Conservation (phyloP, 2,329 filamentous ascomycete genomes). For the Aspergillus novoparasiticus region DNA sequence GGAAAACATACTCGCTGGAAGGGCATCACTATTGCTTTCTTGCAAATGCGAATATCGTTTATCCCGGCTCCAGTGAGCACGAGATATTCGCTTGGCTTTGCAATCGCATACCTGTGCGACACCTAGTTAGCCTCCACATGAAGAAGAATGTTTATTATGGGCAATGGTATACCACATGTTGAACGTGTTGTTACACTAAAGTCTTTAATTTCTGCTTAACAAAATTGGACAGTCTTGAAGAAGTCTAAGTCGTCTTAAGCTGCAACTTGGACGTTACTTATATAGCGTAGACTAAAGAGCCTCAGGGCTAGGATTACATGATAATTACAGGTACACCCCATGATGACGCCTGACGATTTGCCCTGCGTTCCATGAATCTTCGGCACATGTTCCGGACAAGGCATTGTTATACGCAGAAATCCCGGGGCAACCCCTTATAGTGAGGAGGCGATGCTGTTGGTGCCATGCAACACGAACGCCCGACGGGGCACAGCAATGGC, state of each 20-base stretch:
- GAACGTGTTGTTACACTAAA: background rate
- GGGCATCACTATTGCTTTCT: conserved; percentile 72
- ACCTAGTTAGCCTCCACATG: background rate
- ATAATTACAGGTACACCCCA: background rate
- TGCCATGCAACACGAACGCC: background rate
- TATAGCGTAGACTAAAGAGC: background rate
- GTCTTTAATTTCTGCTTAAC: background rate
- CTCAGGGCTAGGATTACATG: background rate
- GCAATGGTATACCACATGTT: conserved; percentile 20
- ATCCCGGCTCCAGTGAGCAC: conserved; percentile 81
- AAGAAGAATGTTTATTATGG: background rate
- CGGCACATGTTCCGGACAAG: conserved; percentile 4
- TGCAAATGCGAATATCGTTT: conserved; percentile 73
- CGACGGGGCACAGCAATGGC: background rate
- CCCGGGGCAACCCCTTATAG: background rate
- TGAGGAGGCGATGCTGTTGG: background rate
- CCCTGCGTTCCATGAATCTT: background rate
- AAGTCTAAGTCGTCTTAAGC: background rate
- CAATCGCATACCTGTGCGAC: conserved; percentile 64
- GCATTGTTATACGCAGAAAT: background rate
- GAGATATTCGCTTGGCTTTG: conserved; percentile 80
- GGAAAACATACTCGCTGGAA: conserved; percentile 59
- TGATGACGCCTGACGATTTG: background rate
- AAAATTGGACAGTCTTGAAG: background rate
- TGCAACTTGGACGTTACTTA: background rate